Evolutionary conservation across 2,329 filamentous ascomycete species (phyloP).

Genomic region (Monilinia aucupariae): DNA sequence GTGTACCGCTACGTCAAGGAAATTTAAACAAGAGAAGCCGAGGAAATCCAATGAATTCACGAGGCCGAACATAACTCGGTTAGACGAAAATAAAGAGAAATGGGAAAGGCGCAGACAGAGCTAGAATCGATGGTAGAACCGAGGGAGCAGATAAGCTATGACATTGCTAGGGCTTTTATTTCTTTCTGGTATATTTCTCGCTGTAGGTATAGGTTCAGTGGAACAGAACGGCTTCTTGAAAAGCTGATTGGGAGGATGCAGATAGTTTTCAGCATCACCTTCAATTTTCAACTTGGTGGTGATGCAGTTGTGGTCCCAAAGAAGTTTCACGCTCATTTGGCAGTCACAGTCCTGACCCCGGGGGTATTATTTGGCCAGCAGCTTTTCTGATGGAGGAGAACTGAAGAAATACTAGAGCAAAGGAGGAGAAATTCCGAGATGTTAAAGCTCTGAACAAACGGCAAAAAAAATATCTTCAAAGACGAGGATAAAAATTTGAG

Average conservation of each 20-base stretch:
- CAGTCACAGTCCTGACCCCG: background rate
- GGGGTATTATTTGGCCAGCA: background rate
- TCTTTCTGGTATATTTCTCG: background rate
- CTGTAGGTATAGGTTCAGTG: background rate
- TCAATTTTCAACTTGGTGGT: background rate
- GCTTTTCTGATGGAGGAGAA: background rate
- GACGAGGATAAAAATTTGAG: background rate
- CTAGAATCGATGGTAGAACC: too few relatives aligned
- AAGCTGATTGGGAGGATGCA: too few relatives aligned
- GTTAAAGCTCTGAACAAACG: background rate
- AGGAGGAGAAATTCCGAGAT: background rate
- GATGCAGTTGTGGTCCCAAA: background rate
- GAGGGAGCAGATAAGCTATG: too few relatives aligned
- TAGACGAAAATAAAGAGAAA: too few relatives aligned
- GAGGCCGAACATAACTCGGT: too few relatives aligned
- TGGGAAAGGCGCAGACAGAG: too few relatives aligned
- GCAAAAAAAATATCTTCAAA: background rate
- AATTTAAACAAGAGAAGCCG: too few relatives aligned
- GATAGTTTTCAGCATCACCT: constrained; percentile 1
- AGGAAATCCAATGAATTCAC: too few relatives aligned
- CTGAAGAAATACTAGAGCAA: background rate
- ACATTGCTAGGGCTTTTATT: too few relatives aligned
- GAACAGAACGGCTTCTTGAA: too few relatives aligned
- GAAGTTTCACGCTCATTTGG: background rate
- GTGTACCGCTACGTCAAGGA: too few relatives aligned